Percentiles rank a stretch among this genome's conserved stretches.
Evolutionary conservation across 768 basidiomycete species (phyloP).

Genomic region (Jaapia argillacea): DNA sequence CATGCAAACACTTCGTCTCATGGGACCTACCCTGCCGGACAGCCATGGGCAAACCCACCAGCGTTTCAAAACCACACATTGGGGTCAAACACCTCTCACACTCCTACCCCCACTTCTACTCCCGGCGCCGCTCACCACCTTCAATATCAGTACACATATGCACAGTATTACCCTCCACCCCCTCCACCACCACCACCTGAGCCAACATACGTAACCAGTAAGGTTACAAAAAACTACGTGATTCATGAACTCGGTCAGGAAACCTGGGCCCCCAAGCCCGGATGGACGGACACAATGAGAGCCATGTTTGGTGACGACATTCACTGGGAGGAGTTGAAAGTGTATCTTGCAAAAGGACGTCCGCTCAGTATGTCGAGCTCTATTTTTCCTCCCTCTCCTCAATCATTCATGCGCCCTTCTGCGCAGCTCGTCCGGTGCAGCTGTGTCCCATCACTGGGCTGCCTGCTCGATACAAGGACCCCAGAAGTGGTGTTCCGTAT

Average conservation of each 20-base stretch:
- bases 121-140: conserved; percentile 2
- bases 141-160: conserved; percentile 7
- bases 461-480: conserved; percentile 71
- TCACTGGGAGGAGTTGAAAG: conserved; percentile 65
- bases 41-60: neutral
- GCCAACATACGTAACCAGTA: conserved; percentile 31
- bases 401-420: neutral
- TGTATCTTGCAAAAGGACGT: conserved; percentile 53
- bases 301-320: conserved; percentile 83
- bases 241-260: conserved; percentile 51
- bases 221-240: conserved; percentile 58
- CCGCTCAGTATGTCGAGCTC: conserved; percentile 40
- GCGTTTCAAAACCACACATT: neutral
- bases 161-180: conserved; percentile 16
- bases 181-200: conserved; percentile 8
- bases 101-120: conserved; percentile 3
- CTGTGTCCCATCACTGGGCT: conserved; percentile 74
- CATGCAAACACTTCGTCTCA: neutral
- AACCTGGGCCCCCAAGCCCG: conserved; percentile 36
- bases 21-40: neutral
- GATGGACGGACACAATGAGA: conserved; percentile 65
- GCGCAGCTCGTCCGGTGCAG: conserved; percentile 51
- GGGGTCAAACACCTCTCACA: conserved; percentile 1
- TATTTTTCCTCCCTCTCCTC: conserved; percentile 6
- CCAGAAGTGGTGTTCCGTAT: conserved; percentile 70